These are phyloP conservation scores for Malus fusca DNA, from an alignment of 306 rosid species.

Conservation along the genomic window DNA sequence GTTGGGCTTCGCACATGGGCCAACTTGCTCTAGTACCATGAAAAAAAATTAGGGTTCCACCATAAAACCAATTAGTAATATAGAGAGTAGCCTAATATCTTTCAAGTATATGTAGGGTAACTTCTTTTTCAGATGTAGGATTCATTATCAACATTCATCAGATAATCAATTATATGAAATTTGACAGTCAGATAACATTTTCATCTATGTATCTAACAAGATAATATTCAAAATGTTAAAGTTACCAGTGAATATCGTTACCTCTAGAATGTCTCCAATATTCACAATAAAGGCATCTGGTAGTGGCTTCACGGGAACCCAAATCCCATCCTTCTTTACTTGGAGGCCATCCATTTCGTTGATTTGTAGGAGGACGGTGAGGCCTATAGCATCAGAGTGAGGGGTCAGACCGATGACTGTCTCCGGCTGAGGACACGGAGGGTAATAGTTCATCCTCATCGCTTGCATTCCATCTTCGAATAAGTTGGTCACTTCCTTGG, in stretches of 20 bases:
- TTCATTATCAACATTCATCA: too few relatives aligned
- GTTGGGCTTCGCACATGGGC: too few relatives aligned
- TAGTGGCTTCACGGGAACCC: constrained; percentile 21
- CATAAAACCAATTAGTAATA: too few relatives aligned
- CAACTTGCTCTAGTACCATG: too few relatives aligned
- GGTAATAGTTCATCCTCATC: constrained; percentile 44
- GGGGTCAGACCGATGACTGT: constrained; percentile 34
- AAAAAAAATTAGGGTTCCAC: too few relatives aligned
- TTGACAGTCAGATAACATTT: too few relatives aligned
- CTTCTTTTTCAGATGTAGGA: too few relatives aligned
- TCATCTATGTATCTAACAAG: too few relatives aligned
- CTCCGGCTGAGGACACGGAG: constrained; percentile 42
- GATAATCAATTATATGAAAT: too few relatives aligned
- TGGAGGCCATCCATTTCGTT: constrained; percentile 29
- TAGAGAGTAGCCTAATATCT: too few relatives aligned
- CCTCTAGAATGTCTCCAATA: constrained; percentile 31
- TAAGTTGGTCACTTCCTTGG: constrained; percentile 14
- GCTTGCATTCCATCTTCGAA: constrained; percentile 23
- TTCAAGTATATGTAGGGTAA: too few relatives aligned
- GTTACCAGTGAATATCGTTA: background rate
- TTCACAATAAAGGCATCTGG: constrained; percentile 23
- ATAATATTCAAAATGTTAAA: too few relatives aligned
- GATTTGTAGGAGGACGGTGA: constrained; percentile 36
- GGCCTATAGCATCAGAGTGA: constrained; percentile 30
- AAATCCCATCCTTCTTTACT: constrained; percentile 27